phyloP scores from a whole-genome alignment of 1,139 yeast species.

The Saccharomyces pastorianus region DNA sequence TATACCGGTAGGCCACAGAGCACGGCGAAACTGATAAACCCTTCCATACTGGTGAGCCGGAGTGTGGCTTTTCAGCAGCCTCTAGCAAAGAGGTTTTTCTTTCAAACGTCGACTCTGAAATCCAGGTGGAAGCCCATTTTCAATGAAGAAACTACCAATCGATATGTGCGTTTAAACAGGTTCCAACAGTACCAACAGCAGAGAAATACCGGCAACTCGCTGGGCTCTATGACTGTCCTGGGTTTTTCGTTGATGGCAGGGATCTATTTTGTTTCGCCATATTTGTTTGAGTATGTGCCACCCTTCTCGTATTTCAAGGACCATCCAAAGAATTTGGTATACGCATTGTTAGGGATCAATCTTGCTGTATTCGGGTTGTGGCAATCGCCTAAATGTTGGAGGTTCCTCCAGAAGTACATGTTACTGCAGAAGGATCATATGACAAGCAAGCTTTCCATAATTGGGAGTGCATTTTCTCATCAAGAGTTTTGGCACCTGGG shows the following conservation, averaged over 20 bases:
- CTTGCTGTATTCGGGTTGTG: conserved; percentile 65
- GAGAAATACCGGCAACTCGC: conserved; percentile 13
- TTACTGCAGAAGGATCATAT: conserved; percentile 51
- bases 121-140: conserved; percentile 15
- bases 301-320: conserved; percentile 49
- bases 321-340: conserved; percentile 55
- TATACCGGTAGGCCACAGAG: neutral
- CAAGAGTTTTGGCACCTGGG: conserved; percentile 73
- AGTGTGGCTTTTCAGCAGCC: conserved; percentile 4
- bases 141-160: conserved; percentile 12
- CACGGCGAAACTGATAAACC: neutral
- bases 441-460: conserved; percentile 54
- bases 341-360: conserved; percentile 61
- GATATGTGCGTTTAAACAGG: conserved; percentile 27
- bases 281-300: conserved; percentile 48
- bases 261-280: conserved; percentile 45
- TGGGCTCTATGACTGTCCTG: conserved; percentile 27
- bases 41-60: neutral
- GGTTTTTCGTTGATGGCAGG: conserved; percentile 37
- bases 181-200: conserved; percentile 25
- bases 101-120: conserved; percentile 7
- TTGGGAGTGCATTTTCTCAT: conserved; percentile 84
- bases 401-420: conserved; percentile 52
- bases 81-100: conserved; percentile 9
- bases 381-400: conserved; percentile 50